These are phyloP conservation scores for Styphnolobium japonicum DNA, from an alignment of 306 rosid species.

Conservation along the genomic window DNA sequence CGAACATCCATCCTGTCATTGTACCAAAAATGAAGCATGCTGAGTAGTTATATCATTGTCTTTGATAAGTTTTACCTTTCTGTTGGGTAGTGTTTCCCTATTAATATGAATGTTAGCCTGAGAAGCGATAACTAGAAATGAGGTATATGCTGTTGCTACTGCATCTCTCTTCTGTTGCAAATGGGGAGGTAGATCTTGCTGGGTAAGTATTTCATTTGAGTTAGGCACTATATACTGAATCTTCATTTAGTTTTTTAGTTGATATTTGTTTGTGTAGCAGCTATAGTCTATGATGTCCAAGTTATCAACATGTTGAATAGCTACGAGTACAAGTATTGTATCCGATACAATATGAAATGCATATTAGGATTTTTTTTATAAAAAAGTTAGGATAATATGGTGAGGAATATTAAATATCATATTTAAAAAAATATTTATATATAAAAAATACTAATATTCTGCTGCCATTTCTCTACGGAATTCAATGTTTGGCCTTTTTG, in stretches of 20 bases:
- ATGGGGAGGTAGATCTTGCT: slow-evolving; percentile 3
- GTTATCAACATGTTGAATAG: slow-evolving; percentile 4
- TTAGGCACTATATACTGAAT: neutral
- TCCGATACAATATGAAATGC: neutral
- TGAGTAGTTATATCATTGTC: neutral
- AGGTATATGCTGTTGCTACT: neutral
- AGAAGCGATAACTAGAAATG: neutral
- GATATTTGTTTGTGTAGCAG: neutral
- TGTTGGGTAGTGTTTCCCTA: neutral
- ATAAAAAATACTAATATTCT: neutral
- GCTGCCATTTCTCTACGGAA: too few relatives aligned
- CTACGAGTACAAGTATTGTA: neutral
- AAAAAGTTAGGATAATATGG: neutral
- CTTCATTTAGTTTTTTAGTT: neutral
- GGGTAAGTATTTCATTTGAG: slow-evolving; percentile 19
- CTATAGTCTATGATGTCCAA: neutral
- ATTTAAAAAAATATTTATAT: neutral
- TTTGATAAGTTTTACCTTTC: slow-evolving; percentile 6
- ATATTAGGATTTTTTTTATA: neutral
- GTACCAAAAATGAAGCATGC: neutral
- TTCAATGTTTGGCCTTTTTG: too few relatives aligned
- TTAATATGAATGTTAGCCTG: neutral
- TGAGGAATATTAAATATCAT: neutral
- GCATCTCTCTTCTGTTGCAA: neutral
- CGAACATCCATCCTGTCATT: neutral